These are phyloP conservation scores for Boletus pseudopeckii DNA, from an alignment of 768 basidiomycete species.

Conservation along the genomic window DNA sequence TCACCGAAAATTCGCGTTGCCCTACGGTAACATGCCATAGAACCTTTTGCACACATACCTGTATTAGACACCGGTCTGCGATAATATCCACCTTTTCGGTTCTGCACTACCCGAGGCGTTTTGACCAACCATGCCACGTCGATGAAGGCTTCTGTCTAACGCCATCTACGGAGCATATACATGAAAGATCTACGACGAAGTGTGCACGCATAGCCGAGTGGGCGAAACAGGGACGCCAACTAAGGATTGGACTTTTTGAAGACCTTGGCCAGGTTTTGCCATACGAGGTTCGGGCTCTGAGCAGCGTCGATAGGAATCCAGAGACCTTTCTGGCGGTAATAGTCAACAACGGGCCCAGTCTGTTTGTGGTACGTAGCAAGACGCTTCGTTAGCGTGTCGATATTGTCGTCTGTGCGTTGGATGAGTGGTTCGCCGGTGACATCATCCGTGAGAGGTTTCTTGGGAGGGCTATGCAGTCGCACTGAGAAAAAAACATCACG, in stretches of 20 bases:
- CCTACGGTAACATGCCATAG: conserved; percentile 6
- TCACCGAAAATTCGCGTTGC: conserved; percentile 6
- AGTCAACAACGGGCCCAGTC: conserved; percentile 93
- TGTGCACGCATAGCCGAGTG: neutral
- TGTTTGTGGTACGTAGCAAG: conserved; percentile 86
- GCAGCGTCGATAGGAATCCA: conserved; percentile 93
- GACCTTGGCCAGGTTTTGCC: conserved; percentile 72
- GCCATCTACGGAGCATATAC: conserved; percentile 23
- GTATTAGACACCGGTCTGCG: conserved; percentile 8
- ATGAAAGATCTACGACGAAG: conserved; percentile 22
- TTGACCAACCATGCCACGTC: conserved; percentile 1
- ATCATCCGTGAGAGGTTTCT: conserved; percentile 93
- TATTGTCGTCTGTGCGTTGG: conserved; percentile 97
- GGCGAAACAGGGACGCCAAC: neutral
- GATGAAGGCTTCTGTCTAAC: conserved; percentile 10
- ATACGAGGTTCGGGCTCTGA: conserved; percentile 88
- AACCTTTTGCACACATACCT: conserved; percentile 21
- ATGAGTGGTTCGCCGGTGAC: conserved; percentile 93
- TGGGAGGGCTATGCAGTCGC: conserved; percentile 72
- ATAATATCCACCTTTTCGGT: conserved; percentile 3
- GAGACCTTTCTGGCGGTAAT: conserved; percentile 89
- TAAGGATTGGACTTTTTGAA: conserved; percentile 41
- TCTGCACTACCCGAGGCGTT: neutral
- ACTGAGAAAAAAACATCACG: conserved; percentile 9
- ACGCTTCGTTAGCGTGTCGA: conserved; percentile 89